Percentiles rank a stretch among this genome's conserved stretches.
These are phyloP conservation scores for Umbelopsis isabellina DNA, from an alignment of 192 early-diverging fungal genomes.

Conservation along the genomic window DNA sequence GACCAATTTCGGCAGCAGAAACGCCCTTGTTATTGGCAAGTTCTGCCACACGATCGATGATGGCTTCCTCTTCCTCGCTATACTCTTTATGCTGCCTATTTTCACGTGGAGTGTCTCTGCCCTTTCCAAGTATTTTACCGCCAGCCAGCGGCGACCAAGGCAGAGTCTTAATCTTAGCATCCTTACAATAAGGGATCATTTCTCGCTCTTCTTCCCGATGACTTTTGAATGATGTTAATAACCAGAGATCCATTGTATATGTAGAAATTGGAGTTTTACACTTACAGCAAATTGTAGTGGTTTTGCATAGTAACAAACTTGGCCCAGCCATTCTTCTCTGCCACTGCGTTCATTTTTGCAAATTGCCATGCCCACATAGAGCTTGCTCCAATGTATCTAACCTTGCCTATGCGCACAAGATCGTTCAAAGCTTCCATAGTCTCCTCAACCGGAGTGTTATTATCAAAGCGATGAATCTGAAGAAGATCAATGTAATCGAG, in stretches of 20 bases:
- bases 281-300: slow-evolving; percentile 39
- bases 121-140: slow-evolving; percentile 30
- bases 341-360: slow-evolving; percentile 37
- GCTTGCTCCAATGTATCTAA: slow-evolving; percentile 44
- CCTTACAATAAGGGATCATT: slow-evolving; percentile 41
- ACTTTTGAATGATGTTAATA: not conserved
- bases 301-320: slow-evolving; percentile 41
- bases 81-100: not conserved
- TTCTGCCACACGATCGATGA: slow-evolving; percentile 31
- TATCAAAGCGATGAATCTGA: slow-evolving; percentile 64
- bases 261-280: not conserved
- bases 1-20: slow-evolving; percentile 26
- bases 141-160: slow-evolving; percentile 38
- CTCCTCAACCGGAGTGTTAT: slow-evolving; percentile 63
- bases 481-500: slow-evolving; percentile 76
- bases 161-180: slow-evolving; percentile 33
- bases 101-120: slow-evolving; percentile 15
- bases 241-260: not conserved
- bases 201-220: slow-evolving; percentile 48
- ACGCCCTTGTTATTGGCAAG: slow-evolving; percentile 26
- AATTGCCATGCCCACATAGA: slow-evolving; percentile 48
- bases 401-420: slow-evolving; percentile 65
- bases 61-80: slow-evolving; percentile 10
- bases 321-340: slow-evolving; percentile 44
- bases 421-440: slow-evolving; percentile 74